A percentile compares a stretch with the other conserved stretches of the same genome.
phyloP scores from a whole-genome alignment of 768 basidiomycete genomes.

The Lanmaoa rubissima region DNA sequence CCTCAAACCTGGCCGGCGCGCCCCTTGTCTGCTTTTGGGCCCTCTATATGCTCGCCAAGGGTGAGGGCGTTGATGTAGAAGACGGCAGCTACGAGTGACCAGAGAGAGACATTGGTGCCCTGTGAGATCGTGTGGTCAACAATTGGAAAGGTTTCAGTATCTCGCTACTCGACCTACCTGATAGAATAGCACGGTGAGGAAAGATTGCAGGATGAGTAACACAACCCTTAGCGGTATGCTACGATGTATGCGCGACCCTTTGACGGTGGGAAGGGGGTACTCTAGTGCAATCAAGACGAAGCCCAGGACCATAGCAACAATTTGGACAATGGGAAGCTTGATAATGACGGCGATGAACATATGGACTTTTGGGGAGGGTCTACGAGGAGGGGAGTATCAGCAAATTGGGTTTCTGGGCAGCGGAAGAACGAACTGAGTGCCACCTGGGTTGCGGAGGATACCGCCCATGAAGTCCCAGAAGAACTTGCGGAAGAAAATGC shows the following conservation, averaged over 20 bases:
- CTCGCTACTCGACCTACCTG: slow-evolving; percentile 50
- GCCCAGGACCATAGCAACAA: slow-evolving; percentile 60
- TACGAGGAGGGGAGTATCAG: slow-evolving; percentile 25
- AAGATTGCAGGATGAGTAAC: slow-evolving; percentile 60
- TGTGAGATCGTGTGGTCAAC: slow-evolving; percentile 29
- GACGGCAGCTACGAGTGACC: slow-evolving; percentile 67
- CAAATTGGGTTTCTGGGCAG: background rate
- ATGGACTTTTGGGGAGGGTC: slow-evolving; percentile 56
- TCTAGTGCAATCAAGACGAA: slow-evolving; percentile 65
- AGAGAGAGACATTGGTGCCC: slow-evolving; percentile 84
- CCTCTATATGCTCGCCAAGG: slow-evolving; percentile 68
- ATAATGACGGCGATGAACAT: slow-evolving; percentile 76
- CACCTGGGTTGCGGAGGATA: slow-evolving; percentile 73
- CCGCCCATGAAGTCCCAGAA: slow-evolving; percentile 96
- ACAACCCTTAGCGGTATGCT: slow-evolving; percentile 63
- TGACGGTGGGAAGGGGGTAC: slow-evolving; percentile 61
- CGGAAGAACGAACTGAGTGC: slow-evolving; percentile 59
- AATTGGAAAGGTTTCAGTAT: background rate
- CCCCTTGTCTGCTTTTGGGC: slow-evolving; percentile 61
- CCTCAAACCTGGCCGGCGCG: slow-evolving; percentile 55
- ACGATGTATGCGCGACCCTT: slow-evolving; percentile 57
- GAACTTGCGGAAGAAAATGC: slow-evolving; percentile 85
- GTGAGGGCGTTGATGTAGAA: slow-evolving; percentile 67
- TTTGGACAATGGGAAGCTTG: slow-evolving; percentile 72
- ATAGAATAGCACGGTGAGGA: slow-evolving; percentile 68